These are phyloP conservation scores for Aspergillus fumigatiaffinis DNA, from an alignment of 2,329 filamentous ascomycete genomes.

Conservation along the genomic window DNA sequence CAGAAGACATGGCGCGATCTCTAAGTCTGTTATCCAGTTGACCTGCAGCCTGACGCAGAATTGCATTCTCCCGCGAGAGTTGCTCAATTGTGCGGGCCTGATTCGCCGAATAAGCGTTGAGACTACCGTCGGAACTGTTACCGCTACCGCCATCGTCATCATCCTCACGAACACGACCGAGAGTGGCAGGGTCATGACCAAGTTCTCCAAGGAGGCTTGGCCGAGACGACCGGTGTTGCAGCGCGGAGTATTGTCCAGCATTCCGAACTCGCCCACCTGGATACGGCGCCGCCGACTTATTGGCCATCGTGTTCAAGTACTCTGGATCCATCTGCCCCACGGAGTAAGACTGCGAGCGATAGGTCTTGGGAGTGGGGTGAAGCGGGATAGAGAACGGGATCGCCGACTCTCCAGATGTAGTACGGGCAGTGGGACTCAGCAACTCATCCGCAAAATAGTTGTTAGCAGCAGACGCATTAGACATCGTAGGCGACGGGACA, in stretches of 20 bases:
- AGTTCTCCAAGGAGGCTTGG: conserved; percentile 46
- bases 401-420: conserved; percentile 49
- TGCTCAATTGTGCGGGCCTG: conserved; percentile 46
- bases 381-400: conserved; percentile 85
- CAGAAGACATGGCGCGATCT: conserved; percentile 40
- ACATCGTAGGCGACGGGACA: conserved; percentile 68
- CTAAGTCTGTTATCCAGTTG: conserved; percentile 37
- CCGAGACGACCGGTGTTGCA: conserved; percentile 76
- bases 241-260: conserved; percentile 56
- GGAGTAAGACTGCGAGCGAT: conserved; percentile 94
- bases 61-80: conserved; percentile 45
- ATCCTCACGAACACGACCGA: conserved; percentile 47
- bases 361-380: conserved; percentile 86
- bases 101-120: conserved; percentile 34
- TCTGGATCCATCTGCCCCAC: conserved; percentile 84
- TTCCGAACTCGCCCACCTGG: conserved; percentile 33
- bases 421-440: conserved; percentile 48
- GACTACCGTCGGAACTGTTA: conserved; percentile 36
- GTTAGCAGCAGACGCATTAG: conserved; percentile 49
- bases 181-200: conserved; percentile 43
- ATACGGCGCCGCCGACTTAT: conserved; percentile 26
- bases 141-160: conserved; percentile 44
- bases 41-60: conserved; percentile 43
- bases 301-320: conserved; percentile 30
- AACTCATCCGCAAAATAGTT: conserved; percentile 50